Evolutionary conservation across 2,329 filamentous ascomycete genomes (phyloP).

Genomic region (Juglanconis sp.): DNA sequence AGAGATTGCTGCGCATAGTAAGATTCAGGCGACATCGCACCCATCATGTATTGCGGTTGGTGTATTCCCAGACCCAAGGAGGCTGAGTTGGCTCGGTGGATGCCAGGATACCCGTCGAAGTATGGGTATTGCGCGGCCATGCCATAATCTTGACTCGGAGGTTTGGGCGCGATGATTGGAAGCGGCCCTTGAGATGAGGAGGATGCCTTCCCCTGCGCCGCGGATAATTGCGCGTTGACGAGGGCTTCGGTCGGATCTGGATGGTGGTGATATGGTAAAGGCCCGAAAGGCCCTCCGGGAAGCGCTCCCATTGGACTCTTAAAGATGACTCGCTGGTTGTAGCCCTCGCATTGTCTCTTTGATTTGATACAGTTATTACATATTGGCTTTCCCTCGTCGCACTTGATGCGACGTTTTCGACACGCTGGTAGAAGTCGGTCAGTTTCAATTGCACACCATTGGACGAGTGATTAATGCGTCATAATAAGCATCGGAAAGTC

Average conservation of each 20-base stretch:
- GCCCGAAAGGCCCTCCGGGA: constrained; percentile 44
- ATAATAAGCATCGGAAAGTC: neutral
- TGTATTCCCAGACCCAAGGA: constrained; percentile 16
- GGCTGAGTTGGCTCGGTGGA: constrained; percentile 19
- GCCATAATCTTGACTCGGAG: constrained; percentile 35
- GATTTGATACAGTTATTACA: constrained; percentile 86
- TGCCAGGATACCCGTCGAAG: constrained; percentile 30
- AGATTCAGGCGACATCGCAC: constrained; percentile 7
- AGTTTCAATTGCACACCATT: neutral
- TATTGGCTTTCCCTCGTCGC: constrained; percentile 81
- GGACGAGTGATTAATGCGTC: too few species aligned
- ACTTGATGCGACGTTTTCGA: constrained; percentile 93
- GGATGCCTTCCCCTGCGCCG: constrained; percentile 35
- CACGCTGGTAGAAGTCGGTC: constrained; percentile 58
- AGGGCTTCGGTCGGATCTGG: constrained; percentile 43
- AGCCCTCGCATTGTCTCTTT: constrained; percentile 79
- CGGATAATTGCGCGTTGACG: constrained; percentile 41
- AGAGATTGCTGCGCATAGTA: constrained; percentile 3
- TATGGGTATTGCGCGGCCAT: constrained; percentile 27
- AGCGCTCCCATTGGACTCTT: constrained; percentile 66
- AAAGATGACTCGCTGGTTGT: constrained; percentile 77
- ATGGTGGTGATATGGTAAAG: constrained; percentile 39
- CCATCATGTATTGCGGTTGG: constrained; percentile 16
- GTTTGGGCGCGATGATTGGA: constrained; percentile 52
- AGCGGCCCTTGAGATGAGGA: constrained; percentile 34